Base-by-base conservation (phyloP, 2,329 filamentous ascomycete genomes). In the Fusarium hainanense region DNA sequence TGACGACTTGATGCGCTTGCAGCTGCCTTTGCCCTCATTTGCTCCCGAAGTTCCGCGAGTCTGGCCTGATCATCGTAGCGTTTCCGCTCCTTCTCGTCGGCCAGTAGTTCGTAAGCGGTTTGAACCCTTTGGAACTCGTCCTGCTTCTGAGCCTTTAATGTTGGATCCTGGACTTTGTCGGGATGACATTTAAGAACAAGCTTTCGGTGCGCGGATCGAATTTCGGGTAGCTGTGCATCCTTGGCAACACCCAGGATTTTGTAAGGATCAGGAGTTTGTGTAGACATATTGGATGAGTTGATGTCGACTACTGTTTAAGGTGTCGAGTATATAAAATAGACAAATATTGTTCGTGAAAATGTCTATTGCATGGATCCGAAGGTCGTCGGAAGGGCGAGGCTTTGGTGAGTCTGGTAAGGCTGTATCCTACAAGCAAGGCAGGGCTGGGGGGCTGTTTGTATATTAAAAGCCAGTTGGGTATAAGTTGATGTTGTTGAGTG, bases 71-170 rank as follows among this genome's bases (percentile, higher is more conserved):
- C 89, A 80, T 98, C 93, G 79, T 98, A 97, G 71, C 90, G 89
- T 62, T 84, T 81, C 63, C 93, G 86, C 77, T 90, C 89, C 9
- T 83, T 85, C 28, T 95, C 92, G 77, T 98, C 91, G 75, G 89
- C 92, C 65, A 99, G 88, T 30, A 96, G 85, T 80, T 98, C 96
- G 81, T 97, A 99, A 52, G 96, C 94, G 74, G 94, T 89, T 79
- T 98, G 94, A 34, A 98, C 93, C 78, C 89, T 90, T 80, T 98
- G 94, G 76, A 98, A 99, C 80, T 97, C 91, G 73, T 93, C 90
- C 74, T 92, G 89, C 79, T 94, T 97, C 73, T 89, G 83, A 63
- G 89, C 88, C 81, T 96, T 97, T 75, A 92, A 84, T 18, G 88
- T 84, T 55, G 91, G 89, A 75, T 97, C 88, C 71, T 93, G 90